Evolutionary conservation across 345 rosid species (phyloP).

Genomic region (Citrus hindsii): DNA sequence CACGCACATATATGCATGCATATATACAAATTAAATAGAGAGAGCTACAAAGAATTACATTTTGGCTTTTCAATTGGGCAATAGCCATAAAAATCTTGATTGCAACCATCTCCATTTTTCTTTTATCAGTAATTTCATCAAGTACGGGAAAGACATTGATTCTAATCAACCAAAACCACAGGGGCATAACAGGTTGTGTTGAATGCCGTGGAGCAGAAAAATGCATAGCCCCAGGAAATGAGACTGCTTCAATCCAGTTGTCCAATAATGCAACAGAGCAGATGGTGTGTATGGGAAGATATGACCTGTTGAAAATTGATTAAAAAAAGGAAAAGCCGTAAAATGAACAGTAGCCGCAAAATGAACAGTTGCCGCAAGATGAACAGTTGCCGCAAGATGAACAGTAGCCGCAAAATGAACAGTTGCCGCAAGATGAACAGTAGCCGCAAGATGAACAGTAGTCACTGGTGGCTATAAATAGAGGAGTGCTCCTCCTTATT

Average conservation of each 20-base stretch:
- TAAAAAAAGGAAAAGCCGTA: no score
- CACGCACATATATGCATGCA: no score
- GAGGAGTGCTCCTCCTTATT: no score
- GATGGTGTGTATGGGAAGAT: constrained; percentile 1
- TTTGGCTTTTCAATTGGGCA: not conserved
- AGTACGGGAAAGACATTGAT: not conserved
- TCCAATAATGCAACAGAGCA: not conserved
- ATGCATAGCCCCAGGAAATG: not conserved
- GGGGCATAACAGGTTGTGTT: not conserved
- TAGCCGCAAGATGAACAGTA: no score
- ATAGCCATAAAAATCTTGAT: not conserved
- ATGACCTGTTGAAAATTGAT: no score
- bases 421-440: no score
- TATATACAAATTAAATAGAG: no score
- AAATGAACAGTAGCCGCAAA: no score
- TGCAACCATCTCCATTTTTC: not conserved
- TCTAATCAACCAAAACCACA: not conserved
- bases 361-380: no score
- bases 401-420: no score
- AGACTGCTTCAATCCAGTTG: not conserved
- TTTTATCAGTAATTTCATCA: not conserved
- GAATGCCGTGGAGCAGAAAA: not conserved
- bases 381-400: no score
- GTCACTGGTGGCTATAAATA: no score
- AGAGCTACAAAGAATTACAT: not conserved